Conservation (phyloP, 371 early-diverging fungal genomes). For the Haplosporangium sp. region DNA sequence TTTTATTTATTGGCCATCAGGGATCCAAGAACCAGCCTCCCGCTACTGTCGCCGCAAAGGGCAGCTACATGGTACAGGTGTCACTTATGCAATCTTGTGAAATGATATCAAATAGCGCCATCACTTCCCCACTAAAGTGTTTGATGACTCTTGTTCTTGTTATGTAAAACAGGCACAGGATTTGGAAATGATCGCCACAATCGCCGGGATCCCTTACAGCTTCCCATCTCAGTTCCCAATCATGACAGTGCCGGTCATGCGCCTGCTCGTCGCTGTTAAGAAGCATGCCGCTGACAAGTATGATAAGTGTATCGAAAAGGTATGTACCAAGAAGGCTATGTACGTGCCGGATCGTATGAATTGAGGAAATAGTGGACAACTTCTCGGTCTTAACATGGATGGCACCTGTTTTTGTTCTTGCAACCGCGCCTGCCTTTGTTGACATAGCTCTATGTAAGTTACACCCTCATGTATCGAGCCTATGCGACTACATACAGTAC, state of each 20-base stretch:
- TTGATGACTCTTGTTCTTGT: too few relatives aligned
- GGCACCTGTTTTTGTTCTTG: too few relatives aligned
- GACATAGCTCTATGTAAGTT: slow-evolving; percentile 44
- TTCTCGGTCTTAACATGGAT: too few relatives aligned
- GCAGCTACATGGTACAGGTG: slow-evolving; percentile 39
- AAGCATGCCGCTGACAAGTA: slow-evolving; percentile 38
- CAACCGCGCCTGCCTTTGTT: too few relatives aligned
- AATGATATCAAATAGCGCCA: too few relatives aligned
- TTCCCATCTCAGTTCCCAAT: slow-evolving; percentile 55
- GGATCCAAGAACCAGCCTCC: slow-evolving; percentile 42
- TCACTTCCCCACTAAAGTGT: too few relatives aligned
- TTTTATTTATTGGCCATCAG: slow-evolving; percentile 12
- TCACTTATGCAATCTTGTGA: too few relatives aligned
- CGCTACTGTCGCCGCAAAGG: slow-evolving; percentile 36
- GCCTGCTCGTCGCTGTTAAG: slow-evolving; percentile 55
- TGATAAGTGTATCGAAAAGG: slow-evolving; percentile 51
- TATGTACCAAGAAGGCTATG: slow-evolving; percentile 11
- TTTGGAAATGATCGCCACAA: slow-evolving; percentile 9
- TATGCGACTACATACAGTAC: too few relatives aligned
- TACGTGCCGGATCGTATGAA: too few relatives aligned
- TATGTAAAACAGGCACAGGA: slow-evolving; percentile 25
- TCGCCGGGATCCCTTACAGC: slow-evolving; percentile 51
- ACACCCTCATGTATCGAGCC: too few relatives aligned
- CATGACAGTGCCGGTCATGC: slow-evolving; percentile 44
- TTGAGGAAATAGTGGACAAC: too few relatives aligned